Conservation (phyloP, 768 basidiomycete genomes). For the Dentipellis sp. region DNA sequence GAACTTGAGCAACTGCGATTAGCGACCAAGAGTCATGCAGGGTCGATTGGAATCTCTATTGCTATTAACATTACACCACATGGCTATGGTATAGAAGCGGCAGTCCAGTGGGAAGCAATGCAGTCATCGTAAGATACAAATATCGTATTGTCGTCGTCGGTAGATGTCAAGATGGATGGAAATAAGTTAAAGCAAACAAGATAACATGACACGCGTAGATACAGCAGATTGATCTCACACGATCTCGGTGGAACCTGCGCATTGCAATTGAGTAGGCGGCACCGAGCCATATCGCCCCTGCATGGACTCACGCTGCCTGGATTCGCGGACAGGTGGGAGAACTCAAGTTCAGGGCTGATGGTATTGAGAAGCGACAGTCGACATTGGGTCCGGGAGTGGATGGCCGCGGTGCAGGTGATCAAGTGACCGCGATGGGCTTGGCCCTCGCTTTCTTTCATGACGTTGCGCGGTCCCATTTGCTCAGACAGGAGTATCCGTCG, state of each 20-base stretch:
- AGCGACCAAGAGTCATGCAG: no score
- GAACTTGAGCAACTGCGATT: no score
- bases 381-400: not conserved
- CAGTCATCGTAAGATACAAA: no score
- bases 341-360: not conserved
- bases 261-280: not conserved
- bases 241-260: not conserved
- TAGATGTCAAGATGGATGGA: not conserved
- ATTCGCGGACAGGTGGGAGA: no score
- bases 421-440: not conserved
- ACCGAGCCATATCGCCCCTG: no score
- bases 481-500: slow-evolving; percentile 48
- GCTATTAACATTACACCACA: no score
- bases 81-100: no score
- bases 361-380: not conserved
- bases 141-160: no score
- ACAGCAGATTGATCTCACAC: no score
- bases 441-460: not conserved
- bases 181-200: not conserved
- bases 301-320: no score
- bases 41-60: no score
- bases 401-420: not conserved
- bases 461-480: slow-evolving; percentile 33
- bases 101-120: no score
- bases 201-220: not conserved